Conservation (phyloP, 1,284 basidiomycete genomes). For the Cutaneotrichosporon mucoides region DNA sequence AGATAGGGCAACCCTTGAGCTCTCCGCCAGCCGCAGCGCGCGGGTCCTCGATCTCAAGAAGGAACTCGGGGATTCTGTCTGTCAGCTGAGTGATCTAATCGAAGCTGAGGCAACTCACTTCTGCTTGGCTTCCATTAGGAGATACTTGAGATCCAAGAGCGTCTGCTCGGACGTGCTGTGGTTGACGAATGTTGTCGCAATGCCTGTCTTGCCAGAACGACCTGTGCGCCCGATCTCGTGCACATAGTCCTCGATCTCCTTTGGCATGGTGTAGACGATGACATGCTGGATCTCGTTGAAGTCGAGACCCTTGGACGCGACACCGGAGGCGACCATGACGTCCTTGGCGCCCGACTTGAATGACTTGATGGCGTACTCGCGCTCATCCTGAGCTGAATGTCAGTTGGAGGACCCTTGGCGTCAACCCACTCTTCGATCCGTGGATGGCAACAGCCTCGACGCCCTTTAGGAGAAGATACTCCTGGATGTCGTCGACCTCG, state of each 20-base stretch:
- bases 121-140: conserved; percentile 95
- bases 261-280: conserved; percentile 85
- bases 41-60: conserved; percentile 87
- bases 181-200: conserved; percentile 99
- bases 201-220: conserved; percentile 94
- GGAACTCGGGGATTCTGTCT: conserved; percentile 86
- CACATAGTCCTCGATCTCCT: conserved; percentile 92
- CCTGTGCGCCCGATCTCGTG: conserved; percentile 99
- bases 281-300: conserved; percentile 83
- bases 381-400: conserved; percentile 86
- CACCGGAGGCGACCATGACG: conserved; percentile 98
- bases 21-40: conserved; percentile 69
- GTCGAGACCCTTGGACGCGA: conserved; percentile 96
- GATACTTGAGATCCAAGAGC: conserved; percentile 90
- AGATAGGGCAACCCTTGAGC: conserved; percentile 86
- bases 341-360: conserved; percentile 97
- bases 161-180: conserved; percentile 96
- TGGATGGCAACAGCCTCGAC: conserved; percentile 99
- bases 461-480: conserved; percentile 92
- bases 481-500: conserved; percentile 98
- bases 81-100: conserved; percentile 1
- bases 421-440: conserved; percentile 78
- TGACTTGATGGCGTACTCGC: conserved; percentile 95
- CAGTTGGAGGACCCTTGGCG: neutral
- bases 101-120: conserved; percentile 57